Evolutionary conservation across 805 yeast species (phyloP).

Genomic region (Teunomyces gatunensis): DNA sequence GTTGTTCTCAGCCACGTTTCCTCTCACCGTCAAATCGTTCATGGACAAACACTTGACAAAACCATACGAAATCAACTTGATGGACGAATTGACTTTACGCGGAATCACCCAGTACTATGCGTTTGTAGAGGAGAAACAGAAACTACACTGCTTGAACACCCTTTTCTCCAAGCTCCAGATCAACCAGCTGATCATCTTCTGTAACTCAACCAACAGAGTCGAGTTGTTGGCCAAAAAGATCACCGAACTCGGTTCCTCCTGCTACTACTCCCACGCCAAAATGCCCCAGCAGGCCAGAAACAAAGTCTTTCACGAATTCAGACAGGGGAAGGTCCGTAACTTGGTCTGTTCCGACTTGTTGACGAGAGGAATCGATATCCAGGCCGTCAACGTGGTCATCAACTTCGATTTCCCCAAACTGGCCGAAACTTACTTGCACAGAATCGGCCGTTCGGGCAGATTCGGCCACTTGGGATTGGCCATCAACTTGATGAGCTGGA

Average conservation of each 20-base stretch:
- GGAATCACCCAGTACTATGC: conserved; percentile 98
- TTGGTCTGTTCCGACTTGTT: conserved; percentile 94
- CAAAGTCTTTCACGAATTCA: conserved; percentile 96
- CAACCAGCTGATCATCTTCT: conserved; percentile 94
- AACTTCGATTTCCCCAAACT: conserved; percentile 98
- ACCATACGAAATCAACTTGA: conserved; percentile 93
- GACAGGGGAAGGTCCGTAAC: conserved; percentile 97
- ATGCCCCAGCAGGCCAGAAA: conserved; percentile 98
- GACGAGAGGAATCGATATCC: conserved; percentile 98
- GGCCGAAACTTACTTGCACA: conserved; percentile 95
- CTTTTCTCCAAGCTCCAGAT: conserved; percentile 90
- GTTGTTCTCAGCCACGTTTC: conserved; percentile 94
- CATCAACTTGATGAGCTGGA: conserved; percentile 93
- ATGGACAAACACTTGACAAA: conserved; percentile 87
- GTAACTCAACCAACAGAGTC: conserved; percentile 95
- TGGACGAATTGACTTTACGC: conserved; percentile 94
- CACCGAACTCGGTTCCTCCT: conserved; percentile 93
- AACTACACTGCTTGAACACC: conserved; percentile 92
- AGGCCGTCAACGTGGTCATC: conserved; percentile 96
- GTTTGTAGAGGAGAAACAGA: conserved; percentile 96
- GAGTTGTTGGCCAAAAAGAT: conserved; percentile 94
- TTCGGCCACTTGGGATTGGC: conserved; percentile 98
- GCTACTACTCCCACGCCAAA: conserved; percentile 94
- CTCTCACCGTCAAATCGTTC: conserved; percentile 85
- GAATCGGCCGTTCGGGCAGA: conserved; percentile 99